Evolutionary conservation across 2,329 filamentous ascomycete species (phyloP), one percentile per base, ranked within the genome.

Genomic region (Beauveria varroae): DNA sequence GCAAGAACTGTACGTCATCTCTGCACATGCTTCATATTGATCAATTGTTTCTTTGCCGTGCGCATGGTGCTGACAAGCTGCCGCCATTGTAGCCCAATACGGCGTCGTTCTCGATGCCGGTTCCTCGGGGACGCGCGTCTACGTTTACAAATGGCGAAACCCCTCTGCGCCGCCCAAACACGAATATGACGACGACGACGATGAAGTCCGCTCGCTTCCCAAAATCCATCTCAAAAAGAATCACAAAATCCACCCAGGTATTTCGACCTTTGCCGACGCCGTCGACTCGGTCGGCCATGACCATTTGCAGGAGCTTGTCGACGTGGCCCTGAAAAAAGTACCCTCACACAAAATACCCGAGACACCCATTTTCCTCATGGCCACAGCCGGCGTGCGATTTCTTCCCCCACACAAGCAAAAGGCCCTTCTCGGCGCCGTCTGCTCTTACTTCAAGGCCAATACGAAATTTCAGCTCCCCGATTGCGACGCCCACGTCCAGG

Each of bases 61-160:
- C 41, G 20, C 26, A 30, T 34, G 3, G 5, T n/a, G 20, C 51
- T 59, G 47, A 60, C 51, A 26, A 20, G 22, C 28, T 30, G 9
- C 24, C 22, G 43, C 34, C 28, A 43, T 12, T 18, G 14, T 64
- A 86, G 83, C 81, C 71, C 82, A 85, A 78, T 97, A 96, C 81
- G 95, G 93, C 72, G 90, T 98, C 69, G 93, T 99, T 72, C 85
- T 99, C 71, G 95, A 99, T 82, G 95, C 95, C 73, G 95, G 95
- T 68, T 98, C 95, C 75, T 98, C 95, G 74, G 93, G 95, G 73
- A 98, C 93, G 69, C 89, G 95, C 72, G 83, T 96, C 65, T 91
- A 99, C 74, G 86, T 99, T 62, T 99, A 99, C 77, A 86, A 87
- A 75, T 99, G 95, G 95, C 85, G 93, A 70, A 89, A 96, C 70